Evolutionary conservation across 106 monocot species (phyloP).

Genomic region (Apostasia shenzhenica): DNA sequence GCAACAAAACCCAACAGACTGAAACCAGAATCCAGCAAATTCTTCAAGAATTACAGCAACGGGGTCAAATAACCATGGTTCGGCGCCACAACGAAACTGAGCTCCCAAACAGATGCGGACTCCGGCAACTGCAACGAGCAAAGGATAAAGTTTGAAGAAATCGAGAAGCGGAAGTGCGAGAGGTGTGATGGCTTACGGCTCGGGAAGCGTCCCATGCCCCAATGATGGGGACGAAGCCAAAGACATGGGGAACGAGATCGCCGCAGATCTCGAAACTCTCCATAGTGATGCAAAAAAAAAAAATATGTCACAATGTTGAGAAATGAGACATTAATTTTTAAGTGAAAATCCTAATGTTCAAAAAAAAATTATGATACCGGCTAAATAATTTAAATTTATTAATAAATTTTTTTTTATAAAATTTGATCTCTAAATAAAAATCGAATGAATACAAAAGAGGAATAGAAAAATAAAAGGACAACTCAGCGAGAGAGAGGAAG

Average conservation of each 20-base stretch:
- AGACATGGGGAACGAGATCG: slow-evolving; percentile 61
- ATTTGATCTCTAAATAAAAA: too few relatives aligned
- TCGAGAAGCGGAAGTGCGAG: neutral
- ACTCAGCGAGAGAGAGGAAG: too few relatives aligned
- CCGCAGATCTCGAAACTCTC: slow-evolving; percentile 28
- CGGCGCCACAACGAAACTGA: slow-evolving; percentile 79
- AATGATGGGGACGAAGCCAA: slow-evolving; percentile 51
- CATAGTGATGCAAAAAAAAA: too few relatives aligned
- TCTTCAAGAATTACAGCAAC: neutral
- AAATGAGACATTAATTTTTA: too few relatives aligned
- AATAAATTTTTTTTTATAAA: too few relatives aligned
- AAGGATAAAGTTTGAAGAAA: neutral
- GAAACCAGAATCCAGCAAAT: neutral
- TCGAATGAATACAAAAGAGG: too few relatives aligned
- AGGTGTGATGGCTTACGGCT: slow-evolving; percentile 27
- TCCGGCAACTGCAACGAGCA: slow-evolving; percentile 38
- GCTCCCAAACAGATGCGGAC: slow-evolving; percentile 73
- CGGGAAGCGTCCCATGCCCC: slow-evolving; percentile 73
- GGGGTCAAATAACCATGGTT: slow-evolving; percentile 49
- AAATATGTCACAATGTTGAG: too few relatives aligned
- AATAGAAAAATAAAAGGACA: too few relatives aligned
- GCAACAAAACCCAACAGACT: slow-evolving; percentile 1
- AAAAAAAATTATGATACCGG: too few relatives aligned
- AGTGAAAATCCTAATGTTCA: too few relatives aligned
- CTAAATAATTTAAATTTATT: too few relatives aligned